These are phyloP conservation scores for Pythium brachiatum DNA, from an alignment of 352 stramenopile genomes.

Conservation along the genomic window DNA sequence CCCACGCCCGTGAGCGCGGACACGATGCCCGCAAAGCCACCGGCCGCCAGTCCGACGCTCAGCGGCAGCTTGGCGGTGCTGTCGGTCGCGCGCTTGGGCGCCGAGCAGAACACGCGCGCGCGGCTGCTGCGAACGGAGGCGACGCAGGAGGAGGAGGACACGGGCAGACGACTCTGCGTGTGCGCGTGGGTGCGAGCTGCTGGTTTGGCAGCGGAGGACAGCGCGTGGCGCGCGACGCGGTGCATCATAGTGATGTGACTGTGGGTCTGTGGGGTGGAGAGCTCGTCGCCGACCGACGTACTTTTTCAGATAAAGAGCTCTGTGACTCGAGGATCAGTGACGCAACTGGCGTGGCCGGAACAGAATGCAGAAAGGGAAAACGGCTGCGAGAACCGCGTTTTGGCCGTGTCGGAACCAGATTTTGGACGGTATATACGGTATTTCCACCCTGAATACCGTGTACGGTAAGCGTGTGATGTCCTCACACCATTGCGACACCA, in stretches of 20 bases:
- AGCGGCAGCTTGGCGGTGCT: constrained; percentile 44
- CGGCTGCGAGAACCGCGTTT: neutral
- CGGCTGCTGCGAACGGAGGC: constrained; percentile 14
- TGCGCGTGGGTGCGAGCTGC: neutral
- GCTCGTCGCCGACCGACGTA: constrained; percentile 3
- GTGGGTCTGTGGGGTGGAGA: neutral
- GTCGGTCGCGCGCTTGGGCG: constrained; percentile 34
- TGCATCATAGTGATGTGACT: constrained; percentile 8
- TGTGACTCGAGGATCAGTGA: too few relatives aligned
- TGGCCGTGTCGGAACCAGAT: constrained; percentile 1
- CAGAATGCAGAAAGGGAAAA: too few relatives aligned
- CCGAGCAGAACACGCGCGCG: constrained; percentile 49
- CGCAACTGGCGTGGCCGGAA: neutral
- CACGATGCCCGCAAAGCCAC: constrained; percentile 62
- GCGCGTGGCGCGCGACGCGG: constrained; percentile 8
- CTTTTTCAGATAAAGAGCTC: neutral
- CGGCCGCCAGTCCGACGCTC: constrained; percentile 40
- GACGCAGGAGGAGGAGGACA: neutral
- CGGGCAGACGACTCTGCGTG: too few relatives aligned
- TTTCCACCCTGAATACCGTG: neutral
- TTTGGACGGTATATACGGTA: neutral
- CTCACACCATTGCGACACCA: neutral
- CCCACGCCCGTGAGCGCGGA: constrained; percentile 81
- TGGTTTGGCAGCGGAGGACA: neutral
- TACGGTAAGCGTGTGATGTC: neutral